These are phyloP conservation scores for Conringia planisiliqua DNA, from an alignment of 345 rosid species.

Conservation along the genomic window DNA sequence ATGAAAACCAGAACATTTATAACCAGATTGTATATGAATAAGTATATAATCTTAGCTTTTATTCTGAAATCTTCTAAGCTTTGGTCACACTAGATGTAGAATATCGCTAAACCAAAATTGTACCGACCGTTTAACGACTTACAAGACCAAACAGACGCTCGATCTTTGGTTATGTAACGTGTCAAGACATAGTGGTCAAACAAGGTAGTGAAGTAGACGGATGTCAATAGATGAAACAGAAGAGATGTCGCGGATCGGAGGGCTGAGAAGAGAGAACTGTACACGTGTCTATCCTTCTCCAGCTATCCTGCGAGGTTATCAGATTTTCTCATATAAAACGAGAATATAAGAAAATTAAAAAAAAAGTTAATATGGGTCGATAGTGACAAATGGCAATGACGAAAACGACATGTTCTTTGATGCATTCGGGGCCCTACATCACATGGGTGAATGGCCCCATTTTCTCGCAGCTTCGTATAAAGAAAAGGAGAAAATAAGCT, in stretches of 20 bases:
- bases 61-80: too few relatives aligned
- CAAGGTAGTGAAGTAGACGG: conserved; percentile 20
- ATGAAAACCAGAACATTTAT: neutral
- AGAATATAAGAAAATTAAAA: neutral
- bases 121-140: neutral
- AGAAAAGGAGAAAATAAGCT: conserved; percentile 16
- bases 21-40: neutral
- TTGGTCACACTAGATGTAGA: too few relatives aligned
- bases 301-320: conserved; percentile 2
- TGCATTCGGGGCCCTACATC: conserved; percentile 15
- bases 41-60: too few relatives aligned
- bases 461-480: conserved; percentile 23
- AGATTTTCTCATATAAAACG: neutral
- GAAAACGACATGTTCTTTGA: conserved; percentile 28
- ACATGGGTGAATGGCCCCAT: conserved; percentile 11
- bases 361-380: neutral
- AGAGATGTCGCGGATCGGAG: conserved; percentile 9
- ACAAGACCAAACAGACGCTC: neutral
- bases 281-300: conserved; percentile 22
- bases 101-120: too few relatives aligned
- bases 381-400: conserved; percentile 26
- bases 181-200: neutral
- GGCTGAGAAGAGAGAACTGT: conserved; percentile 14
- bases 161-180: neutral
- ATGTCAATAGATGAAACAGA: neutral